Evolutionary conservation across 2,329 filamentous ascomycete genomes (phyloP).

Genomic region (Calonectria pseudoreteaudii): DNA sequence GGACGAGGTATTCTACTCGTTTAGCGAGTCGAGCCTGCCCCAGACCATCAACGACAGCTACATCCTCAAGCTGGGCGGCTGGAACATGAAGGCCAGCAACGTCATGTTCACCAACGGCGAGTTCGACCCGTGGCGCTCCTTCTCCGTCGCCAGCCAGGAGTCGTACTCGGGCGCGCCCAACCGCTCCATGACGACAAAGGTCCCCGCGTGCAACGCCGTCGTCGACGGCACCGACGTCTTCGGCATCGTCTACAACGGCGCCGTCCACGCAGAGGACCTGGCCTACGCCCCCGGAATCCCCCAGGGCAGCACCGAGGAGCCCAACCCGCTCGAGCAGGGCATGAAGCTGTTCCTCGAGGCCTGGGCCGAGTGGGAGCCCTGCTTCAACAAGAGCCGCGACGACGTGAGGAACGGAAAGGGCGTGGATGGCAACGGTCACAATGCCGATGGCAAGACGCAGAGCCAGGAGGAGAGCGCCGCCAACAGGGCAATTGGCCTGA

Average conservation of each 20-base stretch:
- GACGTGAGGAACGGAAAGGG: slow-evolving; percentile 22
- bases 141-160: slow-evolving; percentile 31
- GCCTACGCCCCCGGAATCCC: neutral
- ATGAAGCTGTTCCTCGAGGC: slow-evolving; percentile 30
- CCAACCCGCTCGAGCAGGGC: slow-evolving; percentile 24
- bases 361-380: slow-evolving; percentile 29
- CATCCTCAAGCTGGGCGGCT: slow-evolving; percentile 47
- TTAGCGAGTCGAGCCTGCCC: slow-evolving; percentile 19
- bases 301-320: neutral
- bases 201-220: slow-evolving; percentile 25
- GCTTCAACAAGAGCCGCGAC: slow-evolving; percentile 35
- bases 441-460: neutral
- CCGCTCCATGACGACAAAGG: neutral
- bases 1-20: neutral
- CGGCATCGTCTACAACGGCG: slow-evolving; percentile 27
- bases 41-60: slow-evolving; percentile 49
- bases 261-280: slow-evolving; percentile 29
- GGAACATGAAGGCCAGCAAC: slow-evolving; percentile 41
- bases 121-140: slow-evolving; percentile 44
- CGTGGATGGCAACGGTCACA: neutral
- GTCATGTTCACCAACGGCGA: slow-evolving; percentile 46
- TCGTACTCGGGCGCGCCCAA: slow-evolving; percentile 2
- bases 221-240: slow-evolving; percentile 23
- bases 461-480: neutral
- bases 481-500: neutral